Conservation (phyloP, 2,329 filamentous ascomycete genomes). For the Venturia aucupariae region DNA sequence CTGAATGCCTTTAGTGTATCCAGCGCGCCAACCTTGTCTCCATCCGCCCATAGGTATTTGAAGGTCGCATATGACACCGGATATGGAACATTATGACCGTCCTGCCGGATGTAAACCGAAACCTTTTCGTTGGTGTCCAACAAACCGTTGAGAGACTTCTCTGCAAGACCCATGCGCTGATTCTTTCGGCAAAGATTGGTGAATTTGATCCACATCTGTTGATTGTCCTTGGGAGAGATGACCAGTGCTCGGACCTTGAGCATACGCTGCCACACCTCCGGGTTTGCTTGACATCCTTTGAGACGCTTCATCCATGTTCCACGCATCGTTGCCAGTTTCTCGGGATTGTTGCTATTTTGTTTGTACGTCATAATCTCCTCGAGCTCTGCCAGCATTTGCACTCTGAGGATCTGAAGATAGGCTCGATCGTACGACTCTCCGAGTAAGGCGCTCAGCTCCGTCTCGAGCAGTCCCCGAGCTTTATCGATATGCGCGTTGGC, state of each 20-base stretch:
- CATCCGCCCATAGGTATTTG: slow-evolving; percentile 92
- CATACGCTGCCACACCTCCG: slow-evolving; percentile 98
- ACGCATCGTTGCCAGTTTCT: slow-evolving; percentile 84
- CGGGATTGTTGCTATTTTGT: slow-evolving; percentile 67
- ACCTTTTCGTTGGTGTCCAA: slow-evolving; percentile 61
- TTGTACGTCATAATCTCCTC: slow-evolving; percentile 99
- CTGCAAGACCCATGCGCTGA: slow-evolving; percentile 83
- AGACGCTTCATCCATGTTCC: slow-evolving; percentile 92
- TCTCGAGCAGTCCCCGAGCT: slow-evolving; percentile 86
- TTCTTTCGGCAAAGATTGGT: slow-evolving; percentile 97
- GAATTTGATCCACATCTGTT: slow-evolving; percentile 99
- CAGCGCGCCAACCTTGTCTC: slow-evolving; percentile 54
- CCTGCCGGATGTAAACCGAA: slow-evolving; percentile 34
- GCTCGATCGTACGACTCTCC: slow-evolving; percentile 97
- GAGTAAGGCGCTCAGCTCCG: slow-evolving; percentile 89
- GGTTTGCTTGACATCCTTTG: slow-evolving; percentile 90
- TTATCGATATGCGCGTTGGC: slow-evolving; percentile 83
- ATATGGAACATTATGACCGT: slow-evolving; percentile 47
- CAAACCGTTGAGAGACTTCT: slow-evolving; percentile 89
- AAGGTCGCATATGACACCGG: slow-evolving; percentile 93
- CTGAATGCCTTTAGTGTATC: slow-evolving; percentile 55
- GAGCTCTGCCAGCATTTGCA: slow-evolving; percentile 97
- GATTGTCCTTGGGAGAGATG: slow-evolving; percentile 83
- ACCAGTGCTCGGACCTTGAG: slow-evolving; percentile 88
- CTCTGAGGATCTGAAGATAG: slow-evolving; percentile 94